A percentile compares a stretch with the other conserved stretches of the same genome.
Conservation (phyloP, 2,329 filamentous ascomycete genomes). For the Didymosphaeria variabile region DNA sequence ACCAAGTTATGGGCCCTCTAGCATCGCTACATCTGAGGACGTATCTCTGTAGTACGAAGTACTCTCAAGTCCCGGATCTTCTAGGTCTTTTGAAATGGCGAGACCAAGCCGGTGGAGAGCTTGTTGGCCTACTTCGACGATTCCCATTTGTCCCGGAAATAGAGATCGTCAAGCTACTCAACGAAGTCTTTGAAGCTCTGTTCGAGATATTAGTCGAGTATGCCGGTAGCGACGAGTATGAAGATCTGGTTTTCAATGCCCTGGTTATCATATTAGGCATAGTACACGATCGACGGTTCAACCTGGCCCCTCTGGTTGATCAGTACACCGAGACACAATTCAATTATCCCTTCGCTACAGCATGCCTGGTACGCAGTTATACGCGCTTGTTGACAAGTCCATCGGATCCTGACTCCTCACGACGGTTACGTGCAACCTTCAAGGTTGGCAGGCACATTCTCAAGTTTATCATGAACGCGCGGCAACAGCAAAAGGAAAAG, state of each 20-base stretch:
- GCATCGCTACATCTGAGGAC: conserved; percentile 82
- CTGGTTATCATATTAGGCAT: conserved; percentile 91
- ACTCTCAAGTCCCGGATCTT: conserved; percentile 90
- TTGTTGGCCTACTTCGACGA: conserved; percentile 78
- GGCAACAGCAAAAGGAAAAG: conserved; percentile 86
- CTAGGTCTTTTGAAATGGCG: conserved; percentile 88
- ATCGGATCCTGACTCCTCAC: conserved; percentile 81
- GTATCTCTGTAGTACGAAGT: conserved; percentile 91
- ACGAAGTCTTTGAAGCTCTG: conserved; percentile 86
- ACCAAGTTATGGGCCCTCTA: conserved; percentile 77
- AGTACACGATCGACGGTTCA: conserved; percentile 92
- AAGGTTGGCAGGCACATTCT: conserved; percentile 94
- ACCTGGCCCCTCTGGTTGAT: conserved; percentile 88
- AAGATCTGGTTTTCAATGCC: conserved; percentile 90
- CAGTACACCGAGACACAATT: conserved; percentile 89
- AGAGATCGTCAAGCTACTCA: conserved; percentile 93
- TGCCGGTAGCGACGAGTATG: conserved; percentile 89
- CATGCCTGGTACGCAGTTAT: conserved; percentile 87
- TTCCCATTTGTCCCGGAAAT: conserved; percentile 96
- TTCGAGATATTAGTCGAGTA: conserved; percentile 93
- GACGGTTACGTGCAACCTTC: conserved; percentile 87
- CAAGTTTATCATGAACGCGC: conserved; percentile 91
- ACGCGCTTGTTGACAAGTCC: conserved; percentile 83
- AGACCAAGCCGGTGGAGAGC: conserved; percentile 74
- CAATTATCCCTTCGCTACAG: conserved; percentile 91